phyloP scores from a whole-genome alignment of 106 monocot species.

The Platanthera guangdongensis region DNA sequence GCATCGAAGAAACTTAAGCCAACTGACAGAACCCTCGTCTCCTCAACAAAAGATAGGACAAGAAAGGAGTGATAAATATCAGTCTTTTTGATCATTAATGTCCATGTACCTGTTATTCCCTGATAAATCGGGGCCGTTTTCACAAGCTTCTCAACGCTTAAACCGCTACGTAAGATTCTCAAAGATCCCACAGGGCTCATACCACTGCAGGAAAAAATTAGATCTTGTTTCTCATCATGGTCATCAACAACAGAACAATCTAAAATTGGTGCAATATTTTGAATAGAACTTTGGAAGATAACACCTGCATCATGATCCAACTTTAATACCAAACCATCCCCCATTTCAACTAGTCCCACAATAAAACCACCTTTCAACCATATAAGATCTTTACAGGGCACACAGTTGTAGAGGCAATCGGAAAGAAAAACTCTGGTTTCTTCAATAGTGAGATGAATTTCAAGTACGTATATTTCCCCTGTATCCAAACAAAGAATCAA shows the following conservation, averaged over 20 bases:
- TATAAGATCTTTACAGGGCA: slow-evolving; percentile 64
- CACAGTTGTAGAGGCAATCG: slow-evolving; percentile 45
- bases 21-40: slow-evolving; percentile 93
- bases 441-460: slow-evolving; percentile 40
- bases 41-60: slow-evolving; percentile 95
- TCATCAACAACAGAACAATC: slow-evolving; percentile 52
- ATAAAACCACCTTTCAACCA: slow-evolving; percentile 63
- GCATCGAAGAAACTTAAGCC: slow-evolving; percentile 77
- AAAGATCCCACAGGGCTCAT: slow-evolving; percentile 77
- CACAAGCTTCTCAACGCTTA: slow-evolving; percentile 74
- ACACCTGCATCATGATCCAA: slow-evolving; percentile 55
- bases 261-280: slow-evolving; percentile 83
- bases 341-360: slow-evolving; percentile 79
- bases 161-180: slow-evolving; percentile 61
- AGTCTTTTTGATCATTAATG: slow-evolving; percentile 61
- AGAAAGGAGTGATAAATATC: slow-evolving; percentile 86
- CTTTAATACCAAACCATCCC: slow-evolving; percentile 82
- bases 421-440: slow-evolving; percentile 41
- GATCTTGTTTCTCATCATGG: slow-evolving; percentile 76
- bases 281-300: slow-evolving; percentile 49
- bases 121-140: slow-evolving; percentile 63
- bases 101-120: slow-evolving; percentile 86
- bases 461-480: slow-evolving; percentile 66
- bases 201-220: slow-evolving; percentile 88
- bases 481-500: slow-evolving; percentile 69